These are phyloP conservation scores for Luffa acutangula DNA, from an alignment of 306 rosid genomes.

Conservation along the genomic window DNA sequence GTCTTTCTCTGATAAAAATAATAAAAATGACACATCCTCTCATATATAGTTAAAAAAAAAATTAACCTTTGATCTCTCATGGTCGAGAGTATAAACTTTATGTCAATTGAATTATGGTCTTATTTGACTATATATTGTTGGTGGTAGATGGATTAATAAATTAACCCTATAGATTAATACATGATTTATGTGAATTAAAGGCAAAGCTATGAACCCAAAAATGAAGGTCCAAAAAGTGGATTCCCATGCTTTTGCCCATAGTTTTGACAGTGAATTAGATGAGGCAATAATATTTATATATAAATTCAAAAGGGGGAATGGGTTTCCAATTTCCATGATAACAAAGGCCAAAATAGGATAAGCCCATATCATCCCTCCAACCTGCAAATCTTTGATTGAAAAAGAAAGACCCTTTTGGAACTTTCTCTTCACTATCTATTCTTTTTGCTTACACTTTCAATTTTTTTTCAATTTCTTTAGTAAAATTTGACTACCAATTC, in stretches of 20 bases:
- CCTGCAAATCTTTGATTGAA: not conserved
- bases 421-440: not conserved
- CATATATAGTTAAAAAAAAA: too few relatives aligned
- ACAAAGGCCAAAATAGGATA: not conserved
- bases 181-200: not conserved
- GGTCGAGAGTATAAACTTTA: too few relatives aligned
- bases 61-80: too few relatives aligned
- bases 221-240: not conserved
- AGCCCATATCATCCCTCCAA: not conserved
- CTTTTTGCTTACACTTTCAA: not conserved
- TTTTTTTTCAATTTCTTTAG: too few relatives aligned
- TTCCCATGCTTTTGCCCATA: conserved; percentile 12
- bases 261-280: not conserved
- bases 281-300: not conserved
- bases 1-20: too few relatives aligned
- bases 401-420: not conserved
- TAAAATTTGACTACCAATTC: not conserved
- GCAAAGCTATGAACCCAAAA: not conserved
- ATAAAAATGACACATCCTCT: too few relatives aligned
- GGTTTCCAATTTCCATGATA: not conserved
- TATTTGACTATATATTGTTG: too few relatives aligned
- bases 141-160: too few relatives aligned
- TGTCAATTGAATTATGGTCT: too few relatives aligned
- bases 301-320: not conserved
- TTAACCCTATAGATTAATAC: too few relatives aligned